Base-by-base conservation (phyloP, 495 filamentous ascomycete species). In the Tuber indicum region DNA sequence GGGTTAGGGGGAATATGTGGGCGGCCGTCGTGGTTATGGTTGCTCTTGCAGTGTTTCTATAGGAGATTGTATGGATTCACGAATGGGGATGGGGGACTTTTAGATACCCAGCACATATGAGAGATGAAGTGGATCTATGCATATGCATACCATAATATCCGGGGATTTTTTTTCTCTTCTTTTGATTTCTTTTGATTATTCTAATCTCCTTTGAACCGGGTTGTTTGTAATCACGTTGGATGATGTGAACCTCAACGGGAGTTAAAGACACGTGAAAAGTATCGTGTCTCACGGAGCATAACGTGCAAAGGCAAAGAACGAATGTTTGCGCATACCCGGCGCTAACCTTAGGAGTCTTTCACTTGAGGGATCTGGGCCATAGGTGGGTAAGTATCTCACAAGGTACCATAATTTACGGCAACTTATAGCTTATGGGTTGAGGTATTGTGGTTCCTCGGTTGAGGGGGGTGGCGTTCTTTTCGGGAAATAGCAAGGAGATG, bases 1-100 rank as follows among this genome's bases (percentile, higher is more conserved):
- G 41, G 72, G 46, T 41, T 4, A 66, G 70, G 36, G 72, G 70
- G n/a, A 75, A 43, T 2, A 73, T 77, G 70, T 77, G 76, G 75
- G 49, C 36, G 26, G 70, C 75, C 32, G n/a, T 72, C 3, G 32
- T 45, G 26, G 39, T 42, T 41, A 58, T 69, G 72, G 52, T 41
- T 42, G 16, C 39, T n/a, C n/a, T 52, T 43, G 41, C 21, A 10
- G 58, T 42, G 14, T 70, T 77, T n/a, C 75, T 76, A 12, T 74
- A 19, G 72, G 47, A 5, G 69, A 41, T 45, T 17, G 52, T 23
- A 39, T 21, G 26, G 17, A 19, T 41, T n/a, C 45, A 16, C 1
- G 3, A 19, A 6, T 36, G 58, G 26, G 58, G 4, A 17, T 3
- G 58, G 58, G 58, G 26, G 4, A 4, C 32, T 62, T 62, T 32